Percentiles rank a stretch among this genome's conserved stretches.
phyloP scores from a whole-genome alignment of 2,329 filamentous ascomycete genomes.

The Amylocarpus encephaloides region DNA sequence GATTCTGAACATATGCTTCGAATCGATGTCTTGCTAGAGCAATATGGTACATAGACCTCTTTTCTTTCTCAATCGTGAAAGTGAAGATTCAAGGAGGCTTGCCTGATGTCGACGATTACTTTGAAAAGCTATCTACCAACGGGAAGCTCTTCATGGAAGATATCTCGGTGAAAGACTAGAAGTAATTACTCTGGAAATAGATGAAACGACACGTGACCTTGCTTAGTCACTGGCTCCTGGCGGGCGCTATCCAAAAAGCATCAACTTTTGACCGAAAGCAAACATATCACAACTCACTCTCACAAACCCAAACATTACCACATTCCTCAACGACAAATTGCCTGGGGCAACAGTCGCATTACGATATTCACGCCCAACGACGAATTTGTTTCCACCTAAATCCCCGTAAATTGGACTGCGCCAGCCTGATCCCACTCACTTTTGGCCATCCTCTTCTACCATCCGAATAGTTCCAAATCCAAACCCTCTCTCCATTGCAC shows the following conservation, averaged over 20 bases:
- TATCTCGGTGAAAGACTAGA: too few species aligned
- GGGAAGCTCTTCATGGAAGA: too few species aligned
- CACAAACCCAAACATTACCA: background rate
- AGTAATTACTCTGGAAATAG: too few species aligned
- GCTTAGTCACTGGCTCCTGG: background rate
- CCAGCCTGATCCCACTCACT: background rate
- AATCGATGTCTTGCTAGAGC: background rate
- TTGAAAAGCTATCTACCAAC: too few species aligned
- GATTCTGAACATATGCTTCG: background rate
- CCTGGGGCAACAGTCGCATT: slow-evolving; percentile 28
- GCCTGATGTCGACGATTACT: too few species aligned
- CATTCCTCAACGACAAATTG: slow-evolving; percentile 18
- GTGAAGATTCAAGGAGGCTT: too few species aligned
- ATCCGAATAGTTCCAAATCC: too few species aligned
- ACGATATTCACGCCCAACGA: slow-evolving; percentile 3
- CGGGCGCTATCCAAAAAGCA: background rate
- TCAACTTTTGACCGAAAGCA: slow-evolving; percentile 1
- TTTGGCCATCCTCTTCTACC: background rate
- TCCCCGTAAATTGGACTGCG: background rate
- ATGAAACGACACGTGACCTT: too few species aligned
- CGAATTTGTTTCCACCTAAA: slow-evolving; percentile 5
- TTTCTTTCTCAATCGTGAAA: too few species aligned
- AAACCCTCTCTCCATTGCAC: slow-evolving; percentile 1
- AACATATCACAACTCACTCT: background rate
- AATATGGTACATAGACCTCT: background rate